These are phyloP conservation scores for Candida maesae DNA, from an alignment of 805 yeast genomes.

Conservation along the genomic window DNA sequence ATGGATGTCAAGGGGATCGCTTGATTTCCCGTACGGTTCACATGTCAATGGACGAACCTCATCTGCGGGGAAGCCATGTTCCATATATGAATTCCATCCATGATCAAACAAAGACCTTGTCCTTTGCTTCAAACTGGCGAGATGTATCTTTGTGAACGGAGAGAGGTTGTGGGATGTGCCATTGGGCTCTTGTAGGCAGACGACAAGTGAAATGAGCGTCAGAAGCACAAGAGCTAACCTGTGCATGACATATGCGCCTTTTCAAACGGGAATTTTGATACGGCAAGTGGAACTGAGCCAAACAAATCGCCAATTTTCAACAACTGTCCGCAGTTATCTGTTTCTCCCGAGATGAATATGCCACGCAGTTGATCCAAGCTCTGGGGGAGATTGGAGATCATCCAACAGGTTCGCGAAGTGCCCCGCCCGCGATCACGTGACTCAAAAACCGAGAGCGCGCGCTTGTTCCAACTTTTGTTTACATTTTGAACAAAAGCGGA, in stretches of 20 bases:
- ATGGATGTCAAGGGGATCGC: conserved; percentile 47
- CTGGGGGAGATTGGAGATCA: background rate
- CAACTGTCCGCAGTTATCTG: no score
- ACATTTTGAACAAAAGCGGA: conserved; percentile 17
- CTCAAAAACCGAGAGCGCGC: background rate
- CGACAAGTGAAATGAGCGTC: background rate
- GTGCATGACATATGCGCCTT: background rate
- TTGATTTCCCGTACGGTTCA: conserved; percentile 61
- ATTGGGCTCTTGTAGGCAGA: background rate
- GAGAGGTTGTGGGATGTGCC: conserved; percentile 2
- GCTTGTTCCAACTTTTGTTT: conserved; percentile 10
- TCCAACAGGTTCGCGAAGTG: background rate
- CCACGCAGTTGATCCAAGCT: background rate
- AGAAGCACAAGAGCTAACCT: background rate
- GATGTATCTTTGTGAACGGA: conserved; percentile 27
- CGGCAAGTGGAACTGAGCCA: background rate
- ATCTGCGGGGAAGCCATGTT: conserved; percentile 74
- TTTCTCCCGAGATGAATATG: no score
- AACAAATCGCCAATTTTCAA: no score
- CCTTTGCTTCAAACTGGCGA: conserved; percentile 35
- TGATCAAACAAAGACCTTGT: conserved; percentile 61
- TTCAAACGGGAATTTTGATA: background rate
- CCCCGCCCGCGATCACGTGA: no score
- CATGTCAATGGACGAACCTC: conserved; percentile 78
- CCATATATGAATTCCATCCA: conserved; percentile 69